These are phyloP conservation scores for Venturiaceae sp. DNA, from an alignment of 2,329 filamentous ascomycete species.

Conservation along the genomic window DNA sequence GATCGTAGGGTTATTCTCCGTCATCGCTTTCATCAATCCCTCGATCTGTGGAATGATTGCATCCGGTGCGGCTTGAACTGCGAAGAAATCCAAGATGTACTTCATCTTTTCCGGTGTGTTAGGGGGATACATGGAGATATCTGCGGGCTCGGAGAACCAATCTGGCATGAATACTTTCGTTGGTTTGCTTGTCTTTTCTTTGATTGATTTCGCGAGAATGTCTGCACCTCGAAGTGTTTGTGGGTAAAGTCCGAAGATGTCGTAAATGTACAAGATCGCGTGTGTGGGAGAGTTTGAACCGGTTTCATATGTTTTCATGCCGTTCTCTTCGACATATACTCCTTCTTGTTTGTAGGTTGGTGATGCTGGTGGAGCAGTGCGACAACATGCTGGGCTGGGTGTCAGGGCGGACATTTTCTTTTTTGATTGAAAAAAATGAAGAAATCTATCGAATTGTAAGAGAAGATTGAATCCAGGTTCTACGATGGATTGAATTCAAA, in stretches of 20 bases:
- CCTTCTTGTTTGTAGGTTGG: not conserved
- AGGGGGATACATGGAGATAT: conserved; percentile 5
- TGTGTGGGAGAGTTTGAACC: not conserved
- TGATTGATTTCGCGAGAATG: not conserved
- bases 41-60: not conserved
- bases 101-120: conserved; percentile 3
- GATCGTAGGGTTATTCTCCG: not conserved
- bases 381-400: not conserved
- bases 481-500: too few species aligned
- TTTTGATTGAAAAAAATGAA: too few species aligned
- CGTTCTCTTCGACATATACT: not conserved
- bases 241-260: conserved; percentile 6
- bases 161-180: conserved; percentile 5
- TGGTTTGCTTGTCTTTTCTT: not conserved
- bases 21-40: not conserved
- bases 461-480: too few species aligned
- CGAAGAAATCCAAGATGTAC: conserved; percentile 3
- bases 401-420: not conserved
- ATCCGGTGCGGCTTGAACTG: not conserved
- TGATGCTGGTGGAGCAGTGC: not conserved
- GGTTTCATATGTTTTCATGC: conserved; percentile 4
- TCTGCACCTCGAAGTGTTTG: conserved; percentile 7
- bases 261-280: conserved; percentile 4
- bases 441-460: too few species aligned
- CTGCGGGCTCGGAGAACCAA: conserved; percentile 1